phyloP scores from a whole-genome alignment of 305 asterid species.

The Solanum hybrid region DNA sequence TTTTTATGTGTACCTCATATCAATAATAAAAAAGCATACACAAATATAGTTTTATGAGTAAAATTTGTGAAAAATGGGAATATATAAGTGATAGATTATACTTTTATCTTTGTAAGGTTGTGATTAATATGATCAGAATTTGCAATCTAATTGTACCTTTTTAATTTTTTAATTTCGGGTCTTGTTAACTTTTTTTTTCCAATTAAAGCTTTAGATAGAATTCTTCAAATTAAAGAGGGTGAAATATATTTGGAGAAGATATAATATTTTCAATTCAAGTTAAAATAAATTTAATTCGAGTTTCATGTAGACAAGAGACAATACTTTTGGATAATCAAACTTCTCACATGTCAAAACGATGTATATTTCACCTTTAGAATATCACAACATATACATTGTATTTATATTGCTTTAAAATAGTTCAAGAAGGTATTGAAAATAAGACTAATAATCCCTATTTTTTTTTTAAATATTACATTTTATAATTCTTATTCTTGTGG shows the following conservation, averaged over 20 bases:
- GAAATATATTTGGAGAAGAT: neutral
- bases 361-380: neutral
- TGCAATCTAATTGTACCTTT: neutral
- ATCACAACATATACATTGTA: neutral
- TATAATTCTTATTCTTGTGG: neutral
- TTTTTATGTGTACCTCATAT: no score
- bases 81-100: no score
- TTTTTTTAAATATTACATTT: neutral
- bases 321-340: neutral
- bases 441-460: neutral
- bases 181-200: no score
- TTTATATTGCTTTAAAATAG: neutral
- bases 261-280: neutral
- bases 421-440: neutral
- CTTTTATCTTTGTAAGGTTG: no score
- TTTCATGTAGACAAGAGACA: neutral
- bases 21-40: no score
- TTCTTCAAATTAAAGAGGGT: neutral
- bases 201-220: neutral
- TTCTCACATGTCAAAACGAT: neutral
- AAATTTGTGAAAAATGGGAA: no score
- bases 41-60: no score
- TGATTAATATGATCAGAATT: no score
- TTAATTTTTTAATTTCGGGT: rapidly evolving
- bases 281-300: neutral